Evolutionary conservation across 2,329 filamentous ascomycete species (phyloP).

Genomic region (Neofusicoccum laricinum): DNA sequence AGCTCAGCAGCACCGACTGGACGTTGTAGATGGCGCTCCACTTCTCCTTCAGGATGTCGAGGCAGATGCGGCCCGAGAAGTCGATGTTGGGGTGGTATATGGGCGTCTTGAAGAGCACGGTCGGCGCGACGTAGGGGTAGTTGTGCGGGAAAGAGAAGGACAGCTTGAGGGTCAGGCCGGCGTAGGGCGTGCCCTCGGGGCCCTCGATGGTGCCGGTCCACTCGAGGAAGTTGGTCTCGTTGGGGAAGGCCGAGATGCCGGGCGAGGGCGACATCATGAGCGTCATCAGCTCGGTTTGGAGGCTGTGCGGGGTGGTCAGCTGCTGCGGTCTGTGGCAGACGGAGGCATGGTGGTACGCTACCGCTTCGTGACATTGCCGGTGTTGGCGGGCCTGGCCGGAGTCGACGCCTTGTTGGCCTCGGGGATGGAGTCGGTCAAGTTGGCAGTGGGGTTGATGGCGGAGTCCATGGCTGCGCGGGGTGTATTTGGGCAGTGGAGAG

Average conservation of each 20-base stretch:
- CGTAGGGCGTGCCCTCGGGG: constrained; percentile 87
- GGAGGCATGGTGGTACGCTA: constrained; percentile 24
- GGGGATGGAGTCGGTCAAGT: constrained; percentile 27
- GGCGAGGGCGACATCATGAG: constrained; percentile 94
- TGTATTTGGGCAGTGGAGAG: neutral
- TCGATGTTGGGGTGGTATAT: constrained; percentile 99
- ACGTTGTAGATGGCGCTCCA: constrained; percentile 99
- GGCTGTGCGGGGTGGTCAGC: constrained; percentile 50
- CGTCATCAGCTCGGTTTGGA: constrained; percentile 97
- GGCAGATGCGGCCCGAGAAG: constrained; percentile 92
- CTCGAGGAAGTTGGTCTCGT: constrained; percentile 83
- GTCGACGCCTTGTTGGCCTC: constrained; percentile 27
- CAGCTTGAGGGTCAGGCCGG: constrained; percentile 84
- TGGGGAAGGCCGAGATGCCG: constrained; percentile 92
- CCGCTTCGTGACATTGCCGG: constrained; percentile 48
- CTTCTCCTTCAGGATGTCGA: constrained; percentile 98
- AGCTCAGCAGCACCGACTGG: constrained; percentile 83
- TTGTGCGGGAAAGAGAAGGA: constrained; percentile 85
- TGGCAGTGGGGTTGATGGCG: constrained; percentile 13
- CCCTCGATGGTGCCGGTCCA: constrained; percentile 96
- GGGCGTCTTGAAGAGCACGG: constrained; percentile 94
- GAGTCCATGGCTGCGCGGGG: constrained; percentile 9
- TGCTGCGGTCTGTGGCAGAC: neutral
- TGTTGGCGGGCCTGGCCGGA: constrained; percentile 28
- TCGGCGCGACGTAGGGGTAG: constrained; percentile 89